Evolutionary conservation across 148 eudicot species (phyloP).

Genomic region (Beta vulgaris): DNA sequence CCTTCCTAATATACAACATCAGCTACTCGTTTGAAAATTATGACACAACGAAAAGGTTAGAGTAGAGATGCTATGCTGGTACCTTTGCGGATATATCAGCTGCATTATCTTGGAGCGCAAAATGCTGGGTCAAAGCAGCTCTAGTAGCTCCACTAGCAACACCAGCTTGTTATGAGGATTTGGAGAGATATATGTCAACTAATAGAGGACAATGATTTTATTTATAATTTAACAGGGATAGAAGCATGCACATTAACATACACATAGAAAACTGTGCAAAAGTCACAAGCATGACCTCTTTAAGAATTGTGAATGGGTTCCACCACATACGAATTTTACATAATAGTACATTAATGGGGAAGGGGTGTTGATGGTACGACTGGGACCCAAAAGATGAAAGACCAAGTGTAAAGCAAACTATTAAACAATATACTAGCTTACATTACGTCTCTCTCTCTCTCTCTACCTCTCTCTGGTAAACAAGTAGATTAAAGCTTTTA

Average conservation of each 20-base stretch:
- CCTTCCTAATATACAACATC: conserved; percentile 65
- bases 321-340: background rate
- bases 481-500: background rate
- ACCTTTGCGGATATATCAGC: conserved; percentile 99
- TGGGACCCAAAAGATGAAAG: background rate
- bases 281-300: background rate
- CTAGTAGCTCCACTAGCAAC: conserved; percentile 99
- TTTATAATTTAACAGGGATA: background rate
- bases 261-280: background rate
- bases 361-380: background rate
- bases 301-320: background rate
- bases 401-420: background rate
- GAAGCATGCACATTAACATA: background rate
- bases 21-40: conserved; percentile 7
- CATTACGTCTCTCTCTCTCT: background rate
- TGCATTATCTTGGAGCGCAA: conserved; percentile 94
- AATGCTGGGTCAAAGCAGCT: conserved; percentile 98
- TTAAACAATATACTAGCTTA: too few species aligned
- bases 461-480: background rate
- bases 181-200: conserved; percentile 13
- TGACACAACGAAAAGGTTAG: background rate
- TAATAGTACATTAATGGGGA: background rate
- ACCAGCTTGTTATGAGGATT: conserved; percentile 61
- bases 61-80: conserved; percentile 14
- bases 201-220: background rate